phyloP scores from a whole-genome alignment of 1,284 basidiomycete species.

The Amylostereum chailletii region DNA sequence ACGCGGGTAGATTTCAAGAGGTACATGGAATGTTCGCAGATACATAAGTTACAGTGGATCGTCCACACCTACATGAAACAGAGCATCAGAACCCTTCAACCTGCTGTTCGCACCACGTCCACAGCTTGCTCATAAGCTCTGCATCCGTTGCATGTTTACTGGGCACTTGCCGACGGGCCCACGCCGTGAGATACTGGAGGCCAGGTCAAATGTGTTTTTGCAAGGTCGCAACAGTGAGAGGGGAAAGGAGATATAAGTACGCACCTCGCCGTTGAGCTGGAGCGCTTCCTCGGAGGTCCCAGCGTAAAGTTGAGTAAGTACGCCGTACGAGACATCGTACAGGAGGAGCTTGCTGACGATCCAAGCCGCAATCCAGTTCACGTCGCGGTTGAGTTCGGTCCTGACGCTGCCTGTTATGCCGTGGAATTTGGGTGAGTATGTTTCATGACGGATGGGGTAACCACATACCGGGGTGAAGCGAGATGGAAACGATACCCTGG shows the following conservation, averaged over 20 bases:
- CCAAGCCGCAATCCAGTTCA: neutral
- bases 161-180: neutral
- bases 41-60: no score
- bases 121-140: neutral
- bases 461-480: constrained; percentile 19
- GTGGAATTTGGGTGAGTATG: neutral
- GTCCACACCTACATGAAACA: no score
- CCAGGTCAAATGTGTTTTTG: neutral
- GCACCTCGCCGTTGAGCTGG: neutral
- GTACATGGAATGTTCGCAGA: no score
- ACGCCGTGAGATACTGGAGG: neutral
- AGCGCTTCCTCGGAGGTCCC: neutral
- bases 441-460: neutral
- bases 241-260: neutral
- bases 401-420: neutral
- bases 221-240: neutral
- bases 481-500: constrained; percentile 23
- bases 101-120: constrained; percentile 1
- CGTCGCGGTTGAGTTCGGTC: neutral
- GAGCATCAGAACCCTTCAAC: neutral
- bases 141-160: neutral
- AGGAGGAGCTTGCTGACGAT: neutral
- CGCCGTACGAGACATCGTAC: neutral
- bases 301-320: neutral
- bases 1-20: no score